Evolutionary conservation across 208 protist species (phyloP), one percentile per base, ranked within the genome.

Genomic region (Crithidia expoeki): DNA sequence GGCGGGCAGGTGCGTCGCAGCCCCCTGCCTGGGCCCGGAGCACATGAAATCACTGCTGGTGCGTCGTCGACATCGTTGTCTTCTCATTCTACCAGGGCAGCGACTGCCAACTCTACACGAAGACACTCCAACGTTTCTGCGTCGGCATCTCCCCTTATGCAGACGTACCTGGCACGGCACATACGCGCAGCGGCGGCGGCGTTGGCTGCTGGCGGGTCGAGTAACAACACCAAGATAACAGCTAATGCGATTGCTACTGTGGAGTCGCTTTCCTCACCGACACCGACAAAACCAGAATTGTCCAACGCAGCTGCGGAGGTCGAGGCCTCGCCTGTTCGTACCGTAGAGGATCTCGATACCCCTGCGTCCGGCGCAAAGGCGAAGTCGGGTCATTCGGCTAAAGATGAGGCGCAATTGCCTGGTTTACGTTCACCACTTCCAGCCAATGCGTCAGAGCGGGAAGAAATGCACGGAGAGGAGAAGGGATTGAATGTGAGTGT

Each of bases 101-200:
- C 25, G 16, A 1, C 38, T 9, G 40, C 57, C n/a, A 27, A 34
- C 11, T 30, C 55, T 10, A 7, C 17, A 36, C 46, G 47, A 19
- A 25, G 30, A 2, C 47, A 40, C 28, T 19, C 16, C 25, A 38
- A 34, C 44, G 21, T 34, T 1, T 30, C 58, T 4, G 14, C 38
- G 11, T 30, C 46, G 19, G 38, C 59, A 25, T 55, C 55, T 27
- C 60, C 50, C 14, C 32, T 62, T 30, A 38, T 47, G 40, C 60
- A 67, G 33, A 74, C 50, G 32, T 61, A 68, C 28, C 7, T 62
- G 4, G 40, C 51, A 23, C 69, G 60, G 5, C 59, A 62, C 23
- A 49, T 32, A 2, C 63, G 56, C 10, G 58, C 57, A 17, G 42
- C 57, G 6, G 67, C 47, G 25, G 47, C 58, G 9, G 30, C 49